Evolutionary conservation across 805 yeast genomes (phyloP), one percentile per base, ranked within the genome.

Genomic region (Ogataea ganodermae): DNA sequence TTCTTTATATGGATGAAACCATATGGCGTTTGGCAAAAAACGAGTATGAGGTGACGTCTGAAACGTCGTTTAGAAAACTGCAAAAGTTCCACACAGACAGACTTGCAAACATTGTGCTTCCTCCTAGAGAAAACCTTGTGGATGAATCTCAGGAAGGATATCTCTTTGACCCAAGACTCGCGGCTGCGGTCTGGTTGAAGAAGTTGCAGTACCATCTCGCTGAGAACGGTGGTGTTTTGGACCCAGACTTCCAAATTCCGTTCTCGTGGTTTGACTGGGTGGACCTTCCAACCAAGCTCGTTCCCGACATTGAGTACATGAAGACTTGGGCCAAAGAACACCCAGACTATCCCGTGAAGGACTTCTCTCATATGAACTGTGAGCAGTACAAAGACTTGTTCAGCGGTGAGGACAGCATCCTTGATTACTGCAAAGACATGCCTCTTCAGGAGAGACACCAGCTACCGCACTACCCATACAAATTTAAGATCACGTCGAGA

Each of bases 61-160:
- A 55, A 30, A 10, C 42, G 5, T 18, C 47, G 18, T 44, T 47
- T 9, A 46, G 45, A n/a, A 44, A 48, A 35, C 24, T 51, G 9
- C 55, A 51, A 40, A 46, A 47, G 30, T 26, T 44, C 28, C 44
- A 50, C 32, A 51, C 56, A 3, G 51, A 56, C 14, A 32, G 16
- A 21, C 42, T 77, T 52, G 79, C 83, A 0, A 73, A 75, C 23
- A 75, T 88, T 28, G 72, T 79, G n/a, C 74, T 76, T 47, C 79
- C 86, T 2, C 95, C 97, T 1, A 71, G 75, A 13, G 49, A 48
- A 17, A 44, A 35, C 28, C 35, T 44, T 14, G 36, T 24, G 12
- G 14, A 41, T 6, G 46, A 23, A 10, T 17, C 32, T 4, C 16
- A 18, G 18, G 37, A 26, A 14, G 35, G 30, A 14, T 35, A 35